These are phyloP conservation scores for Trypanosoma rangeli DNA, from an alignment of 208 protist genomes.

Conservation along the genomic window DNA sequence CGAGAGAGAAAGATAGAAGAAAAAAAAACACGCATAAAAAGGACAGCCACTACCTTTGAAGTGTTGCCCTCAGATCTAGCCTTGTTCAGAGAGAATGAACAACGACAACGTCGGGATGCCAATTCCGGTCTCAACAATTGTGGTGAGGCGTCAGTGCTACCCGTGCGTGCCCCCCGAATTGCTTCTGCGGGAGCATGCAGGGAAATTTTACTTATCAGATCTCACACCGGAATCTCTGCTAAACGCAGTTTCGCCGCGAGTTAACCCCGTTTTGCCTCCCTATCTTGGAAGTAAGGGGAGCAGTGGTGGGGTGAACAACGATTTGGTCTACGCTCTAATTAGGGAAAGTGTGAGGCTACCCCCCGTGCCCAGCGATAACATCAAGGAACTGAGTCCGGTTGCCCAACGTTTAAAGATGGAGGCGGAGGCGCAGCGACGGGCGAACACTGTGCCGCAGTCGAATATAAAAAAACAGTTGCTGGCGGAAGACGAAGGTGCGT, in stretches of 20 bases:
- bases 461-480: neutral
- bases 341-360: constrained; percentile 4
- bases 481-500: neutral
- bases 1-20: too few relatives aligned
- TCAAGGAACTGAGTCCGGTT: constrained; percentile 6
- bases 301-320: constrained; percentile 7
- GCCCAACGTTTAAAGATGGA: neutral
- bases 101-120: neutral
- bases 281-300: neutral
- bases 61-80: too few relatives aligned
- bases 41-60: too few relatives aligned
- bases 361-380: constrained; percentile 32
- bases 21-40: too few relatives aligned
- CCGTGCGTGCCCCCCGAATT: constrained; percentile 49
- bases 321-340: constrained; percentile 12
- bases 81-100: neutral
- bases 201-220: constrained; percentile 30
- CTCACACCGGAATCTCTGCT: constrained; percentile 24
- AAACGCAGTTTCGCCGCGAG: constrained; percentile 18
- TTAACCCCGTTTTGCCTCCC: neutral
- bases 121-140: neutral
- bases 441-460: neutral
- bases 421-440: neutral
- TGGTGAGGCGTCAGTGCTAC: constrained; percentile 21
- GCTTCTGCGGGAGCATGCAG: constrained; percentile 38